Evolutionary conservation across 441 rosid genomes (phyloP), one percentile per base, ranked within the genome.

Genomic region (Isatis lusitanica): DNA sequence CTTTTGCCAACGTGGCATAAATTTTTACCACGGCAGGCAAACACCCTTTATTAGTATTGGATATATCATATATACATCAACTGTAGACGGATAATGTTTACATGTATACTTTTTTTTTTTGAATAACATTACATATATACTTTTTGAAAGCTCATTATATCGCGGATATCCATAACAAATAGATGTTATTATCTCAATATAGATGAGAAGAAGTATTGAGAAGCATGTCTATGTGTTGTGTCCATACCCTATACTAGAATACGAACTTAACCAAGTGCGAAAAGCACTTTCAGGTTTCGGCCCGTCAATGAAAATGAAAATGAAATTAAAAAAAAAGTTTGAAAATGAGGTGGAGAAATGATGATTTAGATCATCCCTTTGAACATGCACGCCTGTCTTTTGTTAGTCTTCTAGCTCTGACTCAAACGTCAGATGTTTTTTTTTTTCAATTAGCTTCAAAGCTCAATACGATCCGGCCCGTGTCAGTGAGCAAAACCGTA

Each of bases 361-460:
- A 66, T 74, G 57, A 57, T 26, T 44, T 53, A 46, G 56, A 43
- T 72, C 26, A 52, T 16, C 46, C 47, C 56, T 53, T n/a, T 44
- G 60, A 62, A 71, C 63, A 58, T 31, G 70, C 76, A 73, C 59
- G 71, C 71, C 40, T 64, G 31, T 56, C 58, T 53, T 72, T 63
- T 31, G 44, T 40, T 30, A 52, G 50, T 48, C 60, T 40, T 51
- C 36, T 6, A 9, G 15, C 10, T 38, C 61, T 38, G 68, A 12
- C 63, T 40, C 4, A 16, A 26, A 21, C n/a, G 38, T 56, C 17
- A 21, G 38, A 43, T 18, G 2, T 26, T 43, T 15, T 56, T 43
- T 15, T 56, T 44, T 9, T 55, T 73, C 38, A 50, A 15, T 39
- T 21, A 42, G n/a, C 24, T 36, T 9, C 12, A 11, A 38, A 15